Base-by-base conservation (phyloP, 108 stramenopile genomes). In the Conticribra guillardii region DNA sequence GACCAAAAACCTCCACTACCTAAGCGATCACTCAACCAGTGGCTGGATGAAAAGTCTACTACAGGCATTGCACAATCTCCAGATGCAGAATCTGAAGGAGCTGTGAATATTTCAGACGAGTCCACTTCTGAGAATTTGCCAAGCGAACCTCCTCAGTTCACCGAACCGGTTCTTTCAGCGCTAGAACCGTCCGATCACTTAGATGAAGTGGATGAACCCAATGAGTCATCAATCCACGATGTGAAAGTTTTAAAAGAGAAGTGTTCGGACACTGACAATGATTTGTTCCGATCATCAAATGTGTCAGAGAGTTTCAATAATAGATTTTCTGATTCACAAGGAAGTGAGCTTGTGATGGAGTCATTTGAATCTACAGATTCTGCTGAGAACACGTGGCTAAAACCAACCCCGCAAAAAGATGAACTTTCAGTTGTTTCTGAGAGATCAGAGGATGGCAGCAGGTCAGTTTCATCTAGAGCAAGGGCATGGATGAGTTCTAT, bases 161-260 rank as follows among this genome's bases (percentile, higher is more conserved):
- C n/a, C 56, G 33, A n/a, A 19, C 37, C 67, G 9, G 33, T 56
- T 11, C 41, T 54, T 54, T 47, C 57, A 31, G 49, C 33, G 45
- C 19, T 46, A 27, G 46, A 62, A 24, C 11, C 46, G 2, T 22
- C 9, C 21, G 57, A 59, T 58, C 55, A 54, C 45, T 71, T 66
- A n/a, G 76, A 70, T 32, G 76, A 78, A 5, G 58, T 60, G 30
- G 48, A 58, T 26, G 37, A 28, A 14, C 62, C 48, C 18, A 53
- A 55, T 33, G 23, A 67, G 0, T 11, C 27, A 44, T 41, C 41
- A n/a, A 52, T 32, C 2, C 45, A 48, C 44, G 69, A 69, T 37
- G 64, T 70, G n/a, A 33, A 52, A 57, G 69, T 78, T 18, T 37
- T 66, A 22, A 78, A 55, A 60, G 76, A 78, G 56, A 78, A 64